Evolutionary conservation across 129 eudicot genomes (phyloP), one percentile per base, ranked within the genome.

Genomic region (Ambrosia trifida): DNA sequence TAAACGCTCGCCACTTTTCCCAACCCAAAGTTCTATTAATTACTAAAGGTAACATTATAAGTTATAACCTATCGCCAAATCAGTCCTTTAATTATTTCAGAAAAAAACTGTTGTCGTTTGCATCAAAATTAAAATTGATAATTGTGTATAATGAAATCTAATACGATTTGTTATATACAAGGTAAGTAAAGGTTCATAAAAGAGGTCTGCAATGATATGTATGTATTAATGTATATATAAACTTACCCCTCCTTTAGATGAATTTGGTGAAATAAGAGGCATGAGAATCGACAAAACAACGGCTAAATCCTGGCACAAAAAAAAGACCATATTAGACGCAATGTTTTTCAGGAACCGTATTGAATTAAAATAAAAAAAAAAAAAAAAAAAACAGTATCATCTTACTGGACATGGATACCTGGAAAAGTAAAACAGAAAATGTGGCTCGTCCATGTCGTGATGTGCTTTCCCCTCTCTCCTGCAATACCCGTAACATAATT

Each of bases 381-480:
- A n/a, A n/a, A n/a, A 53, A 30, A 18, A 61, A 20, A 53, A 44
- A 18, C 32, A 31, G 3, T 3, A 36, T 31, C 28, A 35, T 38
- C 43, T 64, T 43, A 74, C 10, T 63, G 78, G 71, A 19, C 5
- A 71, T 49, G 4, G 61, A 57, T 74, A 95, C 99, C 97, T 95
- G 99, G 80, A 95, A 95, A 51, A 95, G 96, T 78, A 95, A 84
- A 47, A 95, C 99, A 65, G 99, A 95, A 76, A 95, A 95, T 73
- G 99, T 90, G 66, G 99, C 97, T 45, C 99, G 96, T 76, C 99
- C 99, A 84, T 95, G 99, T 31, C 99, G 96, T 62, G 99, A 95
- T 62, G 99, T 95, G 85, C 96, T 95, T 82, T 95, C 99, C 72
- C 99, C 97, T 43, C 99, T 84, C 79, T 95, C 99, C 81, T 95